phyloP scores from a whole-genome alignment of 2,329 filamentous ascomycete genomes.

The Fulvia fulva region DNA sequence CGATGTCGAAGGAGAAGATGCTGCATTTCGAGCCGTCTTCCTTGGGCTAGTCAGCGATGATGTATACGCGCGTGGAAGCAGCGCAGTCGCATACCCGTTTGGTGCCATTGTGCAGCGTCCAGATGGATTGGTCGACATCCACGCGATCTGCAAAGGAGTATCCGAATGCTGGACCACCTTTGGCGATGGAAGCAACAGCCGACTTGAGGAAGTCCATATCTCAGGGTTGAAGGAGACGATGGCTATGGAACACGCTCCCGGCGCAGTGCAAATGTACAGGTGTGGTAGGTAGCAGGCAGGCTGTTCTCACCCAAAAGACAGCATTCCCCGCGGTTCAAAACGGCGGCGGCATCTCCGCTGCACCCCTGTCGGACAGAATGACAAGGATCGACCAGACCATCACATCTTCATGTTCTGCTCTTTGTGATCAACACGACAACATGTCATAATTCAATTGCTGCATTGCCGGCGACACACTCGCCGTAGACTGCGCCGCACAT shows the following conservation, averaged over 20 bases:
- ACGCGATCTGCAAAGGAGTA: conserved; percentile 91
- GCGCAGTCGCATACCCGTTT: conserved; percentile 61
- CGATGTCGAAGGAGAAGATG: conserved; percentile 92
- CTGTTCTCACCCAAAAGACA: neutral
- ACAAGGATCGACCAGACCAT: neutral
- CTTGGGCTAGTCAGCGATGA: conserved; percentile 44
- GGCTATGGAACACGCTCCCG: neutral
- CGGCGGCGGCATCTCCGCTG: neutral
- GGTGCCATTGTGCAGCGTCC: conserved; percentile 93
- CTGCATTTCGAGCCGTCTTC: conserved; percentile 93
- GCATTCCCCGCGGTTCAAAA: neutral
- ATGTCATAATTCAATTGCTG: neutral
- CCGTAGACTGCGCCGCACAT: neutral
- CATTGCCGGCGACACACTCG: neutral
- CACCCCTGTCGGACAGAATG: neutral
- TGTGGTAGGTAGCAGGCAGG: no score
- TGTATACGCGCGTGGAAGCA: neutral
- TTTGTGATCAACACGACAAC: neutral
- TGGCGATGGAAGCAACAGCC: conserved; percentile 92
- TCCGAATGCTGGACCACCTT: conserved; percentile 86
- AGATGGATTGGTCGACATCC: conserved; percentile 88
- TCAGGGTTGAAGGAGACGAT: neutral
- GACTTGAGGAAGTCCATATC: conserved; percentile 97
- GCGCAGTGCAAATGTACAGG: neutral
- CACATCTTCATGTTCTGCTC: neutral